These are phyloP conservation scores for Hemisphaericaspora nanyangensis DNA, from an alignment of 805 yeast species.

Conservation along the genomic window DNA sequence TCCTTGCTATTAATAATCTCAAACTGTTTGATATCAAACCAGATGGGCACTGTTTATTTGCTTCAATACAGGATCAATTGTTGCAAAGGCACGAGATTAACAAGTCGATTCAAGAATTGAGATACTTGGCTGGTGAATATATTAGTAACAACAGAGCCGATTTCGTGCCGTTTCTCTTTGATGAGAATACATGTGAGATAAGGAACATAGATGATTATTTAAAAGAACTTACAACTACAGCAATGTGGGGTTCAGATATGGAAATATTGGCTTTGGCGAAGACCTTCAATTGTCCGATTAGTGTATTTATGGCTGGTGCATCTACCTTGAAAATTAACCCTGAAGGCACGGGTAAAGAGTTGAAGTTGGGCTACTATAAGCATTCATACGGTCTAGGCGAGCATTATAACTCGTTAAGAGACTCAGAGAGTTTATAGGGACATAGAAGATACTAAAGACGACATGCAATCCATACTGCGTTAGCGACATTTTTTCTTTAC, in stretches of 20 bases:
- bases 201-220: conserved; percentile 68
- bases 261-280: conserved; percentile 81
- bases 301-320: conserved; percentile 74
- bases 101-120: conserved; percentile 47
- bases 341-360: conserved; percentile 36
- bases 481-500: background rate
- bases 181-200: conserved; percentile 65
- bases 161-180: conserved; percentile 78
- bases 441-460: too few species aligned
- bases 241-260: conserved; percentile 96
- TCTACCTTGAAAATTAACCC: conserved; percentile 63
- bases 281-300: conserved; percentile 68
- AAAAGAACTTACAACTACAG: conserved; percentile 62
- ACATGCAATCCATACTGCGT: too few species aligned
- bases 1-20: conserved; percentile 50
- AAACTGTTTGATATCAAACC: conserved; percentile 69
- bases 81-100: conserved; percentile 40
- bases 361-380: conserved; percentile 76
- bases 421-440: conserved; percentile 4
- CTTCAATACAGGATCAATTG: conserved; percentile 80
- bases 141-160: conserved; percentile 64
- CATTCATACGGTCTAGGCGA: conserved; percentile 90
- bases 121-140: conserved; percentile 62
- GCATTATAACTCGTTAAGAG: conserved; percentile 75
- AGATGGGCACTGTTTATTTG: conserved; percentile 93